These are phyloP conservation scores for Oryza officinalis DNA, from an alignment of 176 grass and related monocot genomes.

Conservation along the genomic window DNA sequence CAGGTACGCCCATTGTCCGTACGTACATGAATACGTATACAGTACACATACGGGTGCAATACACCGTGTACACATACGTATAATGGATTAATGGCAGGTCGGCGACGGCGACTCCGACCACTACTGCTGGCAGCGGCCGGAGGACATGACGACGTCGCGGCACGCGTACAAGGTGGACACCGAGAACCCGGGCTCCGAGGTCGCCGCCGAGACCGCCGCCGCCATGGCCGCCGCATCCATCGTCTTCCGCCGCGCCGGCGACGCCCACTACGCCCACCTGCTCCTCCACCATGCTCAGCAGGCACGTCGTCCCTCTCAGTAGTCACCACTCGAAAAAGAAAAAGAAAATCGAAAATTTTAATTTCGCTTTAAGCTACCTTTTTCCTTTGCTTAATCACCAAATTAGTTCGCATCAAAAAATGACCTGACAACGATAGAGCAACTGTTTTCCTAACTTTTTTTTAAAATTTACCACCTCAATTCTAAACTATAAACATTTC, in stretches of 20 bases:
- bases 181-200: conserved; percentile 71
- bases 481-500: too few species aligned
- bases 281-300: conserved; percentile 80
- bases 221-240: conserved; percentile 79
- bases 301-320: conserved; percentile 20
- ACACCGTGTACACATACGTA: too few species aligned
- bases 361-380: conserved; percentile 7
- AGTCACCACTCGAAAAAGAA: not conserved
- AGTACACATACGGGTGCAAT: not conserved
- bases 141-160: conserved; percentile 94
- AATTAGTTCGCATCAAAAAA: not conserved
- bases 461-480: too few species aligned
- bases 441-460: not conserved
- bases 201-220: conserved; percentile 87
- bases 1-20: conserved; percentile 44
- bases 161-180: conserved; percentile 69
- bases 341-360: not conserved
- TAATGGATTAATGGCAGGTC: conserved; percentile 43
- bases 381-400: not conserved
- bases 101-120: conserved; percentile 92
- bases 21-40: not conserved
- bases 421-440: not conserved
- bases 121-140: conserved; percentile 95
- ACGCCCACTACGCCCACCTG: conserved; percentile 69
- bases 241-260: conserved; percentile 60